Evolutionary conservation across 2,329 filamentous ascomycete species (phyloP), one percentile per base, ranked within the genome.

Genomic region (Aspergillus ochraceus): DNA sequence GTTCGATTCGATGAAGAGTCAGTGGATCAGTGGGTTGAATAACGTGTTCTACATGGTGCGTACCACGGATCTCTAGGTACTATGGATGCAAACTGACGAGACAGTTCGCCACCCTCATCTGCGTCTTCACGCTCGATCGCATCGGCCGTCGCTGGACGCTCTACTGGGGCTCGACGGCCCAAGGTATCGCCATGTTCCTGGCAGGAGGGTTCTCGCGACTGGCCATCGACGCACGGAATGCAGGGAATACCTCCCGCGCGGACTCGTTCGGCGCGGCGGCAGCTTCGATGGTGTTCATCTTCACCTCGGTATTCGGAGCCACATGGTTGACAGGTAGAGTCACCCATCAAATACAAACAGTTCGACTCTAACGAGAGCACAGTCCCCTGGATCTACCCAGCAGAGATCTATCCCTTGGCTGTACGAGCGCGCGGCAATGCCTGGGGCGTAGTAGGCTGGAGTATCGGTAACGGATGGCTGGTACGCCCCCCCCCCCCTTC

Each of bases 401-500:
- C 89, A 1, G 89, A 92, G 70, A 91, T 91, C 58, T 92, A 90
- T 67, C 88, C 89, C 0, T 75, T 91, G 0, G 83, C 88, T 60
- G 83, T 91, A 0, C 83, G 90, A 22, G 89, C 90, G 1, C 88
- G 89, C 66, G 90, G 89, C 6, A 92, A 91, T 61, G 88, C 89
- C 0, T 91, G 86, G 83, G 89, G 90, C 20, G 89, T 92, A 0
- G 84, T 91, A 0, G 89, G 90, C 0, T 92, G 89, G 90, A 85
- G 82, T 14, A 90, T 92, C 54, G 89, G 90, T 0, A 91, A 91
- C 64, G 88, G 88, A 17, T 90, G 87, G 86, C 72, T 84, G 63
- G 77, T 80, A 61, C 68, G 76, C 69, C 12, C 29, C 22, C 2
- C 69, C 11, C 29, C 19, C 20, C 30, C 17, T 42, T n/a, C 14